Percentiles rank a stretch among this genome's conserved stretches.
Conservation (phyloP, 257 asterid genomes). For the Solanum neorickii region DNA sequence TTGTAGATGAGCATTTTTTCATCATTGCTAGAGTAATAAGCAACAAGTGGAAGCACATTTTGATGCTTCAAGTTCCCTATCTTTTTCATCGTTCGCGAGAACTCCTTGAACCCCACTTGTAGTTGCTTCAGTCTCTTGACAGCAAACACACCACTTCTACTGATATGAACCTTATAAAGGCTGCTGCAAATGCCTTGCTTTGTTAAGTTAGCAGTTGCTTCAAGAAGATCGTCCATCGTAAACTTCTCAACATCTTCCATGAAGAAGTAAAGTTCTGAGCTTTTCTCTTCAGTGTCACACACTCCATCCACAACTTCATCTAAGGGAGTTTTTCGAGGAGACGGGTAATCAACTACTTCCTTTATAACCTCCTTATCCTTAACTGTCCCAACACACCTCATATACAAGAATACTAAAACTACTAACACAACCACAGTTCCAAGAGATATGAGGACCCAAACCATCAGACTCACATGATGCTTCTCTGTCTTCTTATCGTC, state of each 20-base stretch:
- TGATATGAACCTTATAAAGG: constrained; percentile 24
- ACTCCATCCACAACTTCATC: not conserved
- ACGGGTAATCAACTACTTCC: not conserved
- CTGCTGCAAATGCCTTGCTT: constrained; percentile 23
- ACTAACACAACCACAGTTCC: constrained; percentile 1
- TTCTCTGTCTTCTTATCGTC: not conserved
- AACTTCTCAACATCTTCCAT: constrained; percentile 27
- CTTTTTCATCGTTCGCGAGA: constrained; percentile 23
- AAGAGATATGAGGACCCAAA: constrained; percentile 4
- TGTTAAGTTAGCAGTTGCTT: constrained; percentile 23
- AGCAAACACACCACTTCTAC: constrained; percentile 15
- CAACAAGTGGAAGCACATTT: constrained; percentile 31
- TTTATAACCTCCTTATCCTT: not conserved
- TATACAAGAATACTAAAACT: not conserved
- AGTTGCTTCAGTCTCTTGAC: constrained; percentile 32
- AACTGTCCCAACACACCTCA: not conserved
- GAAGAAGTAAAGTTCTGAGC: constrained; percentile 35
- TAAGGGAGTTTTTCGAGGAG: constrained; percentile 10
- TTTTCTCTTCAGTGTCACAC: not conserved
- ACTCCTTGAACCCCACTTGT: constrained; percentile 18
- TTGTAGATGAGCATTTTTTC: constrained; percentile 31
- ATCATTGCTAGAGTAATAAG: constrained; percentile 18
- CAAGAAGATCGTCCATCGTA: constrained; percentile 30
- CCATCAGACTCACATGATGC: not conserved
- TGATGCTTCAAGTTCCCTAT: constrained; percentile 35